phyloP scores from a whole-genome alignment of 2,329 filamentous ascomycete genomes.

The Ascochyta rabiei region DNA sequence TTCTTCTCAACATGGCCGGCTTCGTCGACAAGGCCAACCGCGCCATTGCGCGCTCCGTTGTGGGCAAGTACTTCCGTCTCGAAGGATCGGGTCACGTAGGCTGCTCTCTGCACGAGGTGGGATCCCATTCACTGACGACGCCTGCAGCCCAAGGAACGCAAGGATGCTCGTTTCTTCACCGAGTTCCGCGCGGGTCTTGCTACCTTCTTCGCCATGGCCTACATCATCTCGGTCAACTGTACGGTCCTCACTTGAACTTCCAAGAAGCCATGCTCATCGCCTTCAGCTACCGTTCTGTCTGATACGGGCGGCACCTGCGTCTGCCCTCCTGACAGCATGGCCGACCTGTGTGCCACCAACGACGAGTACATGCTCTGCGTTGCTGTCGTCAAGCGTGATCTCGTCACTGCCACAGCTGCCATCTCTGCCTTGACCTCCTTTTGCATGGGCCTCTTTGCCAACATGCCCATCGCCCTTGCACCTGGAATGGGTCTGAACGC shows the following conservation, averaged over 20 bases:
- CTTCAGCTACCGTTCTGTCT: conserved; percentile 65
- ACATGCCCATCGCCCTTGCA: conserved; percentile 76
- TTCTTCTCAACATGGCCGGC: conserved; percentile 33
- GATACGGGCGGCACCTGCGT: conserved; percentile 78
- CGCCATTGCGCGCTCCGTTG: conserved; percentile 41
- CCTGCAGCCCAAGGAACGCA: conserved; percentile 68
- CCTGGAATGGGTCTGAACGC: conserved; percentile 85
- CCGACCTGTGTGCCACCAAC: conserved; percentile 61
- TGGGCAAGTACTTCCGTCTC: conserved; percentile 67
- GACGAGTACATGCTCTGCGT: conserved; percentile 68
- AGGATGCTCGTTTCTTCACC: conserved; percentile 79
- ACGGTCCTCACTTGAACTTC: conserved; percentile 35
- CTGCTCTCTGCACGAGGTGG: conserved; percentile 26
- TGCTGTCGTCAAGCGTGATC: conserved; percentile 71
- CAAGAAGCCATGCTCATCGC: conserved; percentile 12
- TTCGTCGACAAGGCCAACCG: conserved; percentile 45
- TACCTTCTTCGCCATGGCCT: conserved; percentile 60
- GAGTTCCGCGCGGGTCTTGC: conserved; percentile 83
- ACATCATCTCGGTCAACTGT: conserved; percentile 70
- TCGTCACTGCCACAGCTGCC: conserved; percentile 84
- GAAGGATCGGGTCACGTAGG: conserved; percentile 83
- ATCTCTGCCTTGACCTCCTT: conserved; percentile 81
- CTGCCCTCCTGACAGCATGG: conserved; percentile 57
- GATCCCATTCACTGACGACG: conserved; percentile 26
- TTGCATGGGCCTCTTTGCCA: conserved; percentile 81